Evolutionary conservation across 1,139 yeast species (phyloP).

Genomic region (Sugiyamaella novakii): DNA sequence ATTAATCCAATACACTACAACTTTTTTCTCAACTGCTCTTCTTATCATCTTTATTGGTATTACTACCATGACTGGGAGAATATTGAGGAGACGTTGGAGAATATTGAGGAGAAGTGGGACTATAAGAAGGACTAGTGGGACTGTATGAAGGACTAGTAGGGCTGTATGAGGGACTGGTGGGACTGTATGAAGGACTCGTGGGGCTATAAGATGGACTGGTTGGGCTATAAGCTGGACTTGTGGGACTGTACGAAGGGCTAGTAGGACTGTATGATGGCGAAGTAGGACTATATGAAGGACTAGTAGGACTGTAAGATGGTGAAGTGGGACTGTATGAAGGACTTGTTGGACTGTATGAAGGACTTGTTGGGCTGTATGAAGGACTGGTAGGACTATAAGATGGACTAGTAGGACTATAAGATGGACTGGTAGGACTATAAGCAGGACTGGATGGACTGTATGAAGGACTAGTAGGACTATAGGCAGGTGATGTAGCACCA

Average conservation of each 20-base stretch:
- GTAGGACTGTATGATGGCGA: slow-evolving; percentile 60
- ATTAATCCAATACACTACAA: neutral
- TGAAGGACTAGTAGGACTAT: slow-evolving; percentile 62
- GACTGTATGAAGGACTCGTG: slow-evolving; percentile 60
- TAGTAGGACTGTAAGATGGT: slow-evolving; percentile 61
- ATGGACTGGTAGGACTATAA: slow-evolving; percentile 75
- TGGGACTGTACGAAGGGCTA: slow-evolving; percentile 55
- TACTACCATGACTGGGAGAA: too few species aligned
- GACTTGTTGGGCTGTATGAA: slow-evolving; percentile 65
- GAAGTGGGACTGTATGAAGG: slow-evolving; percentile 63
- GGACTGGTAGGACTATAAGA: slow-evolving; percentile 71
- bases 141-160: slow-evolving; percentile 72
- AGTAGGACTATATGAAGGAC: slow-evolving; percentile 61
- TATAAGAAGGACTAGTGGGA: slow-evolving; percentile 66
- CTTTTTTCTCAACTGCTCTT: slow-evolving; percentile 5
- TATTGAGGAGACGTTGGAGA: slow-evolving; percentile 68
- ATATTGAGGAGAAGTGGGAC: slow-evolving; percentile 60
- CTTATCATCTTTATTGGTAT: slow-evolving; percentile 10
- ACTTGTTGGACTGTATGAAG: slow-evolving; percentile 61
- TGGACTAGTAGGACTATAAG: slow-evolving; percentile 75
- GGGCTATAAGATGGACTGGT: slow-evolving; percentile 68
- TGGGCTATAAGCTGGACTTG: slow-evolving; percentile 67
- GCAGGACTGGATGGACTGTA: slow-evolving; percentile 75
- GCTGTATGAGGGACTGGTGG: slow-evolving; percentile 52
- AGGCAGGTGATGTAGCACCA: slow-evolving; percentile 68